A percentile compares a stretch with the other conserved stretches of the same genome.
These are phyloP conservation scores for Rasamsonia emersonii DNA, from an alignment of 2,329 filamentous ascomycete species.

Conservation along the genomic window DNA sequence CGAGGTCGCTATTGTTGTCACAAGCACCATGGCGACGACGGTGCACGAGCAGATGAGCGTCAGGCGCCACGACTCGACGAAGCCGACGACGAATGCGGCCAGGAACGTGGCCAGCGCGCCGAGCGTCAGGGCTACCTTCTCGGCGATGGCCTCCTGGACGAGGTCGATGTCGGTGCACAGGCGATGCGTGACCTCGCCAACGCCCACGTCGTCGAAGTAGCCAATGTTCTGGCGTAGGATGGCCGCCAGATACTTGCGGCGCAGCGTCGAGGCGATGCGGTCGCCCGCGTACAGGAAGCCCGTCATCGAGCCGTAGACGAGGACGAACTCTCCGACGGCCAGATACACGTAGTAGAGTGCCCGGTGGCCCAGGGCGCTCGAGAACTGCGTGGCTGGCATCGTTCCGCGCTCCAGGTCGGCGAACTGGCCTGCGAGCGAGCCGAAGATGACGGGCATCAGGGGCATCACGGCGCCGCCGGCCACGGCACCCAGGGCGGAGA, in stretches of 20 bases:
- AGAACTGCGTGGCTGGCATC: too few relatives aligned
- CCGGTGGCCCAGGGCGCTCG: too few relatives aligned
- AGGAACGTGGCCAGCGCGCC: conserved; percentile 72
- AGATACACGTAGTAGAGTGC: conserved; percentile 83
- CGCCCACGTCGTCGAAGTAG: conserved; percentile 86
- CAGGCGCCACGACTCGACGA: conserved; percentile 84
- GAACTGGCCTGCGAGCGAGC: too few relatives aligned
- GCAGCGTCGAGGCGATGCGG: conserved; percentile 67
- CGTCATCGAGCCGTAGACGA: conserved; percentile 69
- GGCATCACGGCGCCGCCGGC: too few relatives aligned
- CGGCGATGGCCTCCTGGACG: conserved; percentile 85
- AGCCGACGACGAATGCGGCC: conserved; percentile 81
- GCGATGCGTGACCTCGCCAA: conserved; percentile 85
- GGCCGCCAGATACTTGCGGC: conserved; percentile 73
- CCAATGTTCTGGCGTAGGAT: conserved; percentile 83
- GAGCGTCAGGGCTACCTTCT: conserved; percentile 73
- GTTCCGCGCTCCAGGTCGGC: too few relatives aligned
- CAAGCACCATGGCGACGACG: conserved; percentile 64
- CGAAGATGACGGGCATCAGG: too few relatives aligned
- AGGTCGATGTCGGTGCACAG: conserved; percentile 91
- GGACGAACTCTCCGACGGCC: conserved; percentile 68
- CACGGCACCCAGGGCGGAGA: too few relatives aligned
- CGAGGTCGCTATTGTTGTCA: conserved; percentile 63
- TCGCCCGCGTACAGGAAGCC: conserved; percentile 85
- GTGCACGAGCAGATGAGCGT: conserved; percentile 78